A percentile compares a stretch with the other conserved stretches of the same genome.
Evolutionary conservation across 257 asterid species (phyloP).

Genomic region (Solanum dulcamara): DNA sequence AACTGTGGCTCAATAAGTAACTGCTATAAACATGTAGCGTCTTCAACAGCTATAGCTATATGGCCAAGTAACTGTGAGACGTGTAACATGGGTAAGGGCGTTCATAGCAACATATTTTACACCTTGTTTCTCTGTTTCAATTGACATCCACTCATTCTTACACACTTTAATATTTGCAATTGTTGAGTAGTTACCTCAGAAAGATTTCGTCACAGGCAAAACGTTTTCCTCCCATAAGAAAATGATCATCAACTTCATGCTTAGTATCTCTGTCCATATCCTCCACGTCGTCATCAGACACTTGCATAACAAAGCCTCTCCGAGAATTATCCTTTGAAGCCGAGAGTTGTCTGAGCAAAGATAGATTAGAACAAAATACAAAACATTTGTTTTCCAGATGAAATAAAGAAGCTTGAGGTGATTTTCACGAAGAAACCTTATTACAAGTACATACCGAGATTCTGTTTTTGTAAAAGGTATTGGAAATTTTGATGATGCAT

Average conservation of each 20-base stretch:
- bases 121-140: neutral
- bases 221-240: conserved; percentile 33
- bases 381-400: neutral
- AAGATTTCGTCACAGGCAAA: conserved; percentile 42
- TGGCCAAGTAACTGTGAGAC: neutral
- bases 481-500: conserved; percentile 16
- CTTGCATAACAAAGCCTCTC: conserved; percentile 48
- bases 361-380: neutral
- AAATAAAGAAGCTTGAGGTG: neutral
- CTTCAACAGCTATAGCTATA: neutral
- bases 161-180: neutral
- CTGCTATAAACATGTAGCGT: neutral
- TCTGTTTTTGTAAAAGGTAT: conserved; percentile 30
- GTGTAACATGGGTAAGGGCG: neutral
- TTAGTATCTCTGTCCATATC: neutral
- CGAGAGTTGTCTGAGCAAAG: conserved; percentile 24
- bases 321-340: conserved; percentile 16
- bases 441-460: conserved; percentile 30
- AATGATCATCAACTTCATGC: conserved; percentile 5
- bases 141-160: neutral
- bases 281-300: conserved; percentile 30
- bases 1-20: neutral
- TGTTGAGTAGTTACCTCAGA: conserved; percentile 35
- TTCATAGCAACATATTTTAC: neutral
- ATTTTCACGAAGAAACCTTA: neutral